phyloP scores from a whole-genome alignment of 805 yeast species.

The Hanseniaspora hatyaiensis region DNA sequence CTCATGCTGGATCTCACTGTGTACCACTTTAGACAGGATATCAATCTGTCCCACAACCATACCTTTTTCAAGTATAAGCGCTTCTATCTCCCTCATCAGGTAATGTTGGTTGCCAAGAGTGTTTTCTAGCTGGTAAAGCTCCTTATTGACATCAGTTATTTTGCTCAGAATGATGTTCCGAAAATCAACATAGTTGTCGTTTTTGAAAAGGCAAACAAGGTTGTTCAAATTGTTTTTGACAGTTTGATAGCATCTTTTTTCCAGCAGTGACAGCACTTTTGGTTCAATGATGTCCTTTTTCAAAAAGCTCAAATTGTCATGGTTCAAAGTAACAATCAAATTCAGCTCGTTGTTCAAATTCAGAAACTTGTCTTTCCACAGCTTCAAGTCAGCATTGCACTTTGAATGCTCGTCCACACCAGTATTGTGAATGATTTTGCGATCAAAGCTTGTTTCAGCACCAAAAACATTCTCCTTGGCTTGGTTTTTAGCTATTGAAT shows the following conservation, averaged over 20 bases:
- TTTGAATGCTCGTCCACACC: neutral
- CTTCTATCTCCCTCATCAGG: conserved; percentile 10
- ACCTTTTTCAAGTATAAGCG: conserved; percentile 1
- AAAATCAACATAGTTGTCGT: neutral
- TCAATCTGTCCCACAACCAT: conserved; percentile 12
- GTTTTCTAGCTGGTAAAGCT: conserved; percentile 4
- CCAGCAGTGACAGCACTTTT: conserved; percentile 3
- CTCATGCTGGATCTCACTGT: conserved; percentile 12
- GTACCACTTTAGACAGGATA: conserved; percentile 5
- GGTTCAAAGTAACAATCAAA: neutral
- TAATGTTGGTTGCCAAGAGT: neutral
- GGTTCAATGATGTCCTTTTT: conserved; percentile 6
- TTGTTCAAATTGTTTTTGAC: conserved; percentile 2
- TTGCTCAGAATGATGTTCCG: conserved; percentile 2
- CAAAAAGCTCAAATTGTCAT: conserved; percentile 6
- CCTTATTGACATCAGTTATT: conserved; percentile 6
- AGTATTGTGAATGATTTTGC: neutral
- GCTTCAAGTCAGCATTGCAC: neutral
- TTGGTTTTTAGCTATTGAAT: no score
- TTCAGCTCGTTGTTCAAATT: conserved; percentile 12
- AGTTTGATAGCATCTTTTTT: conserved; percentile 2
- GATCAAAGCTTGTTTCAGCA: no score
- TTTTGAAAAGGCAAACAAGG: neutral
- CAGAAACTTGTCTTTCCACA: conserved; percentile 13
- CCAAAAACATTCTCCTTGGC: neutral